phyloP scores from a whole-genome alignment of 345 rosid genomes.

The Ailanthus altissimus region DNA sequence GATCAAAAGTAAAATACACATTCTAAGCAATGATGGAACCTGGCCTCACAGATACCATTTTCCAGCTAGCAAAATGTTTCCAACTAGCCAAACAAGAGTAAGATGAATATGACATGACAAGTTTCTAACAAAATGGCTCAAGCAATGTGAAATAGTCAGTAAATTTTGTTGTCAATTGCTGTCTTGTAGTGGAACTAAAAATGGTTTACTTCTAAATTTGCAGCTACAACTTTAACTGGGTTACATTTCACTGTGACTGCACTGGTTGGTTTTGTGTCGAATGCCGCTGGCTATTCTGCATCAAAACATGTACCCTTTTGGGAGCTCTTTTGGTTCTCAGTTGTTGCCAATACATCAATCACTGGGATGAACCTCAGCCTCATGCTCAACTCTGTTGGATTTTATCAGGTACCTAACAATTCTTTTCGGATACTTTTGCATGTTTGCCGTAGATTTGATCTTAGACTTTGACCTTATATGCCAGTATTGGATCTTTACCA shows the following conservation, averaged over 20 bases:
- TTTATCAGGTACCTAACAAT: conserved; percentile 58
- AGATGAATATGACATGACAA: too few relatives aligned
- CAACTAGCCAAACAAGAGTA: too few relatives aligned
- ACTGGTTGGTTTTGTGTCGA: conserved; percentile 75
- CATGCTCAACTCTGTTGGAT: conserved; percentile 94
- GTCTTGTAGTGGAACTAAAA: background rate
- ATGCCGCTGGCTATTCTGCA: conserved; percentile 81
- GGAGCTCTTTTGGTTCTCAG: conserved; percentile 96
- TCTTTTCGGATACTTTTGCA: too few relatives aligned
- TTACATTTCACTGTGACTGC: conserved; percentile 91
- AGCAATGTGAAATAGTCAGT: background rate
- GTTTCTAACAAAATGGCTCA: too few relatives aligned
- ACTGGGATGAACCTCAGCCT: conserved; percentile 89
- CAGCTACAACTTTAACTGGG: conserved; percentile 91
- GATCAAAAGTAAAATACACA: background rate
- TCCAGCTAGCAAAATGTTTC: background rate
- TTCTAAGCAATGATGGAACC: background rate
- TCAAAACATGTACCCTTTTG: conserved; percentile 81
- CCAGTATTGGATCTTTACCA: too few relatives aligned
- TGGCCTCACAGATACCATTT: background rate
- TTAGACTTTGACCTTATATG: too few relatives aligned
- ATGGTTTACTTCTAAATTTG: background rate
- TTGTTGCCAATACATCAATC: conserved; percentile 81
- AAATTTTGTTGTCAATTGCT: background rate
- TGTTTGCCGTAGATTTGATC: too few relatives aligned